Base-by-base conservation (phyloP, 805 yeast species). In the Candida odintsovae region DNA sequence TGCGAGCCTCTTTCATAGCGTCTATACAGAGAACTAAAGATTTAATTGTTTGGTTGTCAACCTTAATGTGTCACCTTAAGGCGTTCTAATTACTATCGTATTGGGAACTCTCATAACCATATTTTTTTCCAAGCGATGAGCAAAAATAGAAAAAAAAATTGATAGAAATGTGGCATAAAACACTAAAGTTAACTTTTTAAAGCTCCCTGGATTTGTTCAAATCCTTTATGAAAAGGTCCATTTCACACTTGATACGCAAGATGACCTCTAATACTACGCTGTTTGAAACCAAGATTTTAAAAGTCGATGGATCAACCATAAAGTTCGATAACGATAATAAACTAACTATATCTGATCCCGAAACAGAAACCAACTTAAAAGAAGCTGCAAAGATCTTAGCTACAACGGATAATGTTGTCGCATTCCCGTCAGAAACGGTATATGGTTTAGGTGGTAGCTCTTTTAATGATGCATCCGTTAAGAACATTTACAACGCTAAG, bases 381-480 rank as follows among this genome's bases (percentile, higher is more conserved):
- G 65, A 65, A 18, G 97, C 97, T 6, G 82, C 89, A 0, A 55
- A 67, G 2, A 65, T 81, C 5, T 64, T 90, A 5, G 63, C 68
- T 16, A 63, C 65, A 2, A 68, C 83, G 0, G 61, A 73, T 35
- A 70, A 80, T 23, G 89, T 83, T 0, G 90, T 94, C 13, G 98
- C 92, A 0, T 90, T 94, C 57, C 99, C 99, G 2, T 88, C 99
- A 0, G 99, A 94, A 61, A 94, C 99, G 0, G 99, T 94, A 0
- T 94, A 94, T 63, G 99, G 99, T 0, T 72, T 94, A 1, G 99
- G 96, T 0, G 99, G 94, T 1, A 83, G 90, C 3, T 86, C 95
- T 0, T 68, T 87, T 42, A 74, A 72, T 45, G 89, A 89, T 44
- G 79, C 77, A 6, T 77, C 95, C 0, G 96, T 90, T 2, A 62